phyloP scores from a whole-genome alignment of 306 rosid genomes.

The Trifolium subterraneum region DNA sequence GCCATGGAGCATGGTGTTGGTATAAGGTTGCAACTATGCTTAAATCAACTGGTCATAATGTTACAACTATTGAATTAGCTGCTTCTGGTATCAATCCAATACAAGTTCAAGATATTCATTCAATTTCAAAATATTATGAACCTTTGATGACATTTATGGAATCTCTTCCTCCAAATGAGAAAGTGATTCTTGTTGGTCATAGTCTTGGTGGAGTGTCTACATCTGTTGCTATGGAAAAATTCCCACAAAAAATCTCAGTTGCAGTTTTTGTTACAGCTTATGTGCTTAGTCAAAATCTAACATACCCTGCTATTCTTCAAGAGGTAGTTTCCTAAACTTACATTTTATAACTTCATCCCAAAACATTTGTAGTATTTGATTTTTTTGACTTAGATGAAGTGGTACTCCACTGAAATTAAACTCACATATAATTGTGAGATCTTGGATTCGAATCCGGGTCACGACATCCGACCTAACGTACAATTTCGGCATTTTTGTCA shows the following conservation, averaged over 20 bases:
- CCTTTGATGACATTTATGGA: slow-evolving; percentile 53
- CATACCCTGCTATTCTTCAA: slow-evolving; percentile 8
- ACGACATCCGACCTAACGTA: too few relatives aligned
- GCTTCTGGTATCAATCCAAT: slow-evolving; percentile 57
- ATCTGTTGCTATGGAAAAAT: slow-evolving; percentile 59
- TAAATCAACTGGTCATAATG: slow-evolving; percentile 46
- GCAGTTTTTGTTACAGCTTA: slow-evolving; percentile 56
- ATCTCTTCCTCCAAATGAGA: slow-evolving; percentile 39
- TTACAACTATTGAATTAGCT: slow-evolving; percentile 52
- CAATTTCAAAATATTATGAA: slow-evolving; percentile 47
- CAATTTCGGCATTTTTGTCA: too few relatives aligned
- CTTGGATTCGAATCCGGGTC: too few relatives aligned
- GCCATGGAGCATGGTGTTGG: slow-evolving; percentile 76
- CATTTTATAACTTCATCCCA: too few relatives aligned
- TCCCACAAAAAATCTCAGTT: slow-evolving; percentile 47
- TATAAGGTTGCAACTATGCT: slow-evolving; percentile 50
- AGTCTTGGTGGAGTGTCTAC: slow-evolving; percentile 56
- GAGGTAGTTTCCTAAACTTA: slow-evolving; percentile 25
- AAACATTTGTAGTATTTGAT: too few relatives aligned
- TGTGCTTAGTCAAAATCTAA: slow-evolving; percentile 39
- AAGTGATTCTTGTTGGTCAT: slow-evolving; percentile 56
- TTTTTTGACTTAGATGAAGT: too few relatives aligned
- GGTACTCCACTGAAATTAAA: too few relatives aligned
- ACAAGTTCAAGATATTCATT: slow-evolving; percentile 45
- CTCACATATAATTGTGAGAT: too few relatives aligned